Conservation (phyloP, 441 rosid genomes). For the Brassica balearica region DNA sequence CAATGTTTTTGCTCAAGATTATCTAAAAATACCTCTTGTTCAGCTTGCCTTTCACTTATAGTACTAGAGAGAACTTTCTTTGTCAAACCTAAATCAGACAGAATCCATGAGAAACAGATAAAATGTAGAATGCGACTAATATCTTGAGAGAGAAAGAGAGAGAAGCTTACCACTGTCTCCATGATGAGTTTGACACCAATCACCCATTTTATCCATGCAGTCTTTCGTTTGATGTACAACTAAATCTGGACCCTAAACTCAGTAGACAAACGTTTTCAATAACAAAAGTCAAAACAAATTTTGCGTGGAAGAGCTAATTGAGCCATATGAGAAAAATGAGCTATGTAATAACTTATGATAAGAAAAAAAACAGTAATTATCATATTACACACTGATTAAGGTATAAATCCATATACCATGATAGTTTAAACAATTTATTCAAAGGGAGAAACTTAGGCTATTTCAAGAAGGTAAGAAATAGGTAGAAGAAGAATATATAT, state of each 20-base stretch:
- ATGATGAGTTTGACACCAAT: slow-evolving; percentile 93
- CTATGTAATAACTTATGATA: not conserved
- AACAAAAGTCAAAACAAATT: not conserved
- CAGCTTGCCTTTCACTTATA: slow-evolving; percentile 80
- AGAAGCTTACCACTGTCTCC: slow-evolving; percentile 79
- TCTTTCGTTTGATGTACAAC: slow-evolving; percentile 84
- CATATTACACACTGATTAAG: not conserved
- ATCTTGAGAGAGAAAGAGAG: not conserved
- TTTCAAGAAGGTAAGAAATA: not conserved
- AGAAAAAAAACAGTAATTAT: not conserved
- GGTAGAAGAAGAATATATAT: slow-evolving; percentile 7
- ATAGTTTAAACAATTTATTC: not conserved
- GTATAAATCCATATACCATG: not conserved
- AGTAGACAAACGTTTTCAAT: slow-evolving; percentile 19
- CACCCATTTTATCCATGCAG: slow-evolving; percentile 80
- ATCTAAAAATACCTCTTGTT: slow-evolving; percentile 66
- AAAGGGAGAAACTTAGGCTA: not conserved
- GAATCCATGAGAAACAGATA: slow-evolving; percentile 9
- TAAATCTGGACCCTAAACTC: slow-evolving; percentile 81
- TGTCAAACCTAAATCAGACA: slow-evolving; percentile 65
- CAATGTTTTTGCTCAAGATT: slow-evolving; percentile 9
- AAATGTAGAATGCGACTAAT: not conserved
- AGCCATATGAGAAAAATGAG: not conserved
- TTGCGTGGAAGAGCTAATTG: slow-evolving; percentile 1
- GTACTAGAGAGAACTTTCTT: slow-evolving; percentile 73